Base-by-base conservation (phyloP, 148 eudicot genomes). In the Nyssa sinensis region DNA sequence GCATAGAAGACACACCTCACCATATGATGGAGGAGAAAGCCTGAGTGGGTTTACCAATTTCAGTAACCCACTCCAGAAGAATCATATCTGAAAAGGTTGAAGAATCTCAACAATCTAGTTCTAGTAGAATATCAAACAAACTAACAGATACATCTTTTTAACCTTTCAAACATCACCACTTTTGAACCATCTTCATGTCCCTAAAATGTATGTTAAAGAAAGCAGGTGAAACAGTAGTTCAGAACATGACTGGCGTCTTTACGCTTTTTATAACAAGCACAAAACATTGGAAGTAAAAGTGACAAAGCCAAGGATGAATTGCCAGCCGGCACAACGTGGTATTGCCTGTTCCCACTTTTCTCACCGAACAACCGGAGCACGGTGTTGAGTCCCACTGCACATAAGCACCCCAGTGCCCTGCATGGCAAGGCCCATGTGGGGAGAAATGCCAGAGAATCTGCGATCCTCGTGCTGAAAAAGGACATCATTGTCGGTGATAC, bases 291-390 rank as follows among this genome's bases (percentile, higher is more conserved):
- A 82, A 84, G 69, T 79, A 73, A 51, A 77, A 82, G 89, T 83
- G 79, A 86, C 77, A 79, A 81, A 93, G 98, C 98, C 98, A 93
- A 91, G 98, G 93, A 91, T 91, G 98, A 89, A 83, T 91, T 93
- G 98, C 91, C 34, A 72, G 69, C 81, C 82, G 61, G 86, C 68
- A 77, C 68, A 77, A 34, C 64, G 7, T 21, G 60, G 34, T 51
- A 19, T 55, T 39, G 23, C 34, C 70, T 32, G 16, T 60, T 33
- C 74, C 59, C 68, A 78, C 69, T 64, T 58, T 64, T 58, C 81
- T 83, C 91, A 87, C 85, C 86, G 83, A 75, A 86, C 90, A 61
- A 83, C 82, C 1, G 85, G 81, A 70, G 83, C 80, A 24, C 76
- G 74, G 63, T 79, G 85, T 70, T 76, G 87, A 62, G 71, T 73